Base-by-base conservation (phyloP, 1,284 basidiomycete genomes). In the Hemileia vastatrix region DNA sequence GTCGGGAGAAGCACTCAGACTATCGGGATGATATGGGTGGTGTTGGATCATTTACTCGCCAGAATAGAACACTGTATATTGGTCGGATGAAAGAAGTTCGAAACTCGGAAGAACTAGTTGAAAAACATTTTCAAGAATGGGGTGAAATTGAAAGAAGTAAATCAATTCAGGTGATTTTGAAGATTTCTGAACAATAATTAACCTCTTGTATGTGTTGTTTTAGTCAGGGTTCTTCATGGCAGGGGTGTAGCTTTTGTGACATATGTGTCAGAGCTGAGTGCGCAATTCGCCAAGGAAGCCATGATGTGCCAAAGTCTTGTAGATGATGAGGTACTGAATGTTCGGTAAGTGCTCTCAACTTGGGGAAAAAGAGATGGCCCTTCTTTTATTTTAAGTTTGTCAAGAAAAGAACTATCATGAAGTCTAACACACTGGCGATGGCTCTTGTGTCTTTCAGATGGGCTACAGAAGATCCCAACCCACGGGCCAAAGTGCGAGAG, bases 21-120 rank as follows among this genome's bases (percentile, higher is more conserved):
- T 99, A 97, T 78, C 81, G 94, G 67, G 94, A 99, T 76, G 95
- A 99, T 77, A 98, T 99, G 94, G 95, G 94, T 69, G 94, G 94
- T 76, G 94, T 97, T 23, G 94, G 94, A 19, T 90, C 88, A 60
- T 96, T 98, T 78, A 88, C 87, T 72, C 80, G 92, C 45, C 85
- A 91, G 76, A 99, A 98, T 76, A 80, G 93, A 65, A 98, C 95
- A 48, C 76, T 99, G 18, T 99, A 98, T 75, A 84, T 99, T 50
- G 94, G 92, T 1, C 82, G 91, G 66, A 91, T 99, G 68, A 88
- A 87, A 74, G 92, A 95, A 79, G 90, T 86, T 1, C 89, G 89
- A 0, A 58, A 95, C 76, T 92, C 90, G 19, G 89, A 94, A 77
- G 89, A 92, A 74, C 85, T 91, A 33, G 84, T 96, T 18, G 80